These are phyloP conservation scores for Bryoerythrophyllum caledonicum DNA, from an alignment of 225 moss, liverwort and hornwort species.

Conservation along the genomic window DNA sequence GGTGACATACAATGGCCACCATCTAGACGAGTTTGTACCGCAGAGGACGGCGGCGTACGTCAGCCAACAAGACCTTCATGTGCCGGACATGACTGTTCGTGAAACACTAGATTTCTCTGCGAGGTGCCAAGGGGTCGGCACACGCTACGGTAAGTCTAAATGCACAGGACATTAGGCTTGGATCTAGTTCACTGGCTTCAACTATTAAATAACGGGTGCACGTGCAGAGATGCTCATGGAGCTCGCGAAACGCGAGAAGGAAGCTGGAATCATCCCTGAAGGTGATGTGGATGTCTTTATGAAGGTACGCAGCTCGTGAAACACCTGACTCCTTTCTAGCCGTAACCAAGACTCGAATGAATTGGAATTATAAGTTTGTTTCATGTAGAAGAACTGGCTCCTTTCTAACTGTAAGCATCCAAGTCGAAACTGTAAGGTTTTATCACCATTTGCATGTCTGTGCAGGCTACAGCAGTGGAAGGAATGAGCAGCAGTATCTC, in stretches of 20 bases:
- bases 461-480: slow-evolving; percentile 58
- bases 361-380: background rate
- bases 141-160: slow-evolving; percentile 58
- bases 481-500: slow-evolving; percentile 58
- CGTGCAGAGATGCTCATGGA: slow-evolving; percentile 63
- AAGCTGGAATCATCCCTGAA: slow-evolving; percentile 71
- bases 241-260: slow-evolving; percentile 68
- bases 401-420: background rate
- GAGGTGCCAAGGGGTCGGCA: slow-evolving; percentile 77
- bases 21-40: slow-evolving; percentile 68
- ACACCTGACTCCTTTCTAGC: background rate
- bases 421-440: background rate
- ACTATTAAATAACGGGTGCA: background rate
- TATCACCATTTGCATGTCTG: slow-evolving; percentile 4
- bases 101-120: slow-evolving; percentile 87
- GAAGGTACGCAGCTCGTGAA: slow-evolving; percentile 42
- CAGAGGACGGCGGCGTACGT: slow-evolving; percentile 85
- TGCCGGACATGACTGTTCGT: slow-evolving; percentile 77
- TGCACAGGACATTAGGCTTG: background rate
- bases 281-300: slow-evolving; percentile 72
- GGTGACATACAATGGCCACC: slow-evolving; percentile 71
- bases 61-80: slow-evolving; percentile 77
- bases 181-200: background rate
- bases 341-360: background rate
- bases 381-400: background rate